A percentile compares a stretch with the other conserved stretches of the same genome.
Conservation (phyloP, 2,329 filamentous ascomycete genomes). For the Ceratocystis variospora region DNA sequence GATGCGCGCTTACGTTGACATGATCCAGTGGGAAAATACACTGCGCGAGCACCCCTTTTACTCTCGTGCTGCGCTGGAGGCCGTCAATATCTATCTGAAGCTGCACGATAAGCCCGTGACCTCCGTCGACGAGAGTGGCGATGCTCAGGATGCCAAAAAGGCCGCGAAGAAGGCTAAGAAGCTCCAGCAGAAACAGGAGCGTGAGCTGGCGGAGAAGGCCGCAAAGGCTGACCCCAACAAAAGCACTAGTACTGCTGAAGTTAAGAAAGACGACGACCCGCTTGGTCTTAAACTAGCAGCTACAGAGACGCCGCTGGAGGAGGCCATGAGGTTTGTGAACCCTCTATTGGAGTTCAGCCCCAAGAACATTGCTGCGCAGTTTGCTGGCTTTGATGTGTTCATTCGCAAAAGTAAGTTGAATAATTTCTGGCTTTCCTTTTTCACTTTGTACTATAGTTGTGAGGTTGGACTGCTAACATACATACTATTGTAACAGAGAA, state of each 20-base stretch:
- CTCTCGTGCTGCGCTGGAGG: conserved; percentile 66
- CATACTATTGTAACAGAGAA: conserved; percentile 46
- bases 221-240: conserved; percentile 78
- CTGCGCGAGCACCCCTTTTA: conserved; percentile 89
- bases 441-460: too few species aligned
- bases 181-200: conserved; percentile 50
- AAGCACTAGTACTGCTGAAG: conserved; percentile 49
- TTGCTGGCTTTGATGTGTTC: conserved; percentile 80
- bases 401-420: conserved; percentile 58
- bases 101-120: conserved; percentile 60
- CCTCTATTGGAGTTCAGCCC: conserved; percentile 74
- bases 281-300: conserved; percentile 65
- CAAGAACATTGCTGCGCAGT: conserved; percentile 67
- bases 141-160: conserved; percentile 65
- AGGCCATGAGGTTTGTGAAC: conserved; percentile 72
- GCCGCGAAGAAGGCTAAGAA: conserved; percentile 81
- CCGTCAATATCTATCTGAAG: conserved; percentile 65
- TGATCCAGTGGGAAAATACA: conserved; percentile 91
- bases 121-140: conserved; percentile 36
- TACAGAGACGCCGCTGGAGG: conserved; percentile 68
- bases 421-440: too few species aligned
- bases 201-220: conserved; percentile 64
- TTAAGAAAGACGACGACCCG: conserved; percentile 86
- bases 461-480: not conserved
- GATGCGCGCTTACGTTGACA: conserved; percentile 86